Evolutionary conservation across 441 rosid genomes (phyloP).

Genomic region (Biscutella laevigata): DNA sequence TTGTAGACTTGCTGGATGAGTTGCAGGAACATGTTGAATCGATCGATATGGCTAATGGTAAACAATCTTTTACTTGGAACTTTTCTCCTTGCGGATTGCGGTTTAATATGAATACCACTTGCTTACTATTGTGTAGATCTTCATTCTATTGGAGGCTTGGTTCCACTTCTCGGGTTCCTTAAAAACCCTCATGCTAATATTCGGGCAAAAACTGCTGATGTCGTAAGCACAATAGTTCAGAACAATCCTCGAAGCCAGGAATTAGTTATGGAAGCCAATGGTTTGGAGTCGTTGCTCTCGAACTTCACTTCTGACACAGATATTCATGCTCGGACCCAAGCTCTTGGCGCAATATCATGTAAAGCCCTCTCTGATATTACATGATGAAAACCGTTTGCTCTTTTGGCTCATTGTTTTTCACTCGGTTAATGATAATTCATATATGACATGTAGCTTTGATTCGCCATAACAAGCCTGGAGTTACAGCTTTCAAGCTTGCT

Average conservation of each 20-base stretch:
- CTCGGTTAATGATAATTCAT: background rate
- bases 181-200: constrained; percentile 66
- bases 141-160: constrained; percentile 83
- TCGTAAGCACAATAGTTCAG: constrained; percentile 83
- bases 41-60: constrained; percentile 35
- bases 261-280: constrained; percentile 91
- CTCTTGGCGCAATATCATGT: constrained; percentile 92
- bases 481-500: constrained; percentile 76
- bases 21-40: constrained; percentile 83
- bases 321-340: constrained; percentile 57
- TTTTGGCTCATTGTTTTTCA: too few species aligned
- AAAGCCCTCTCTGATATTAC: constrained; percentile 29
- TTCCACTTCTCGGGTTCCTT: constrained; percentile 69
- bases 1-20: constrained; percentile 86
- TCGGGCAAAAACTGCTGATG: constrained; percentile 93
- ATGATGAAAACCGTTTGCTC: too few species aligned
- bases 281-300: constrained; percentile 58
- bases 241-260: constrained; percentile 89
- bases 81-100: background rate
- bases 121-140: constrained; percentile 45
- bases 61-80: background rate
- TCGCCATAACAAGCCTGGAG: constrained; percentile 75
- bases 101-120: background rate
- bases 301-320: constrained; percentile 73
- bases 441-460: constrained; percentile 57